Evolutionary conservation across 2,329 filamentous ascomycete genomes (phyloP), one percentile per base, ranked within the genome.

Genomic region (Penicillium sp.): DNA sequence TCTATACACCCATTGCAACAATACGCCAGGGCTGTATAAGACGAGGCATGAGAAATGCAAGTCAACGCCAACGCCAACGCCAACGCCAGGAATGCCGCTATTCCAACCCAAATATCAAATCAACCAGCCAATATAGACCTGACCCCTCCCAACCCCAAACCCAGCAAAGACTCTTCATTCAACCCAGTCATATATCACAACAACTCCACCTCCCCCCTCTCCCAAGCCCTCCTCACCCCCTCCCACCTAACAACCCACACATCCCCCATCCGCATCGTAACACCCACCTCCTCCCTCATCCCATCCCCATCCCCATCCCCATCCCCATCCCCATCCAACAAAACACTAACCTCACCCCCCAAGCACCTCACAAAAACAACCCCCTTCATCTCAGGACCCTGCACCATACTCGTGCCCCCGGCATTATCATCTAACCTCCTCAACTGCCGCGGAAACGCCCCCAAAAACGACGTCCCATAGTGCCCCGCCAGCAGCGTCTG

Each of bases 391-490:
- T 98, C 95, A 0, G 95, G 95, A 2, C 85, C 82, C 71, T 96
- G 92, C 33, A 98, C 86, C 95, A 99, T 99, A 78, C 86, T 92
- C 57, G 94, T 88, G 10, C 93, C 93, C 33, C 92, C 94, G 0
- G 90, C 88, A 14, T 90, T 91, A 78, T 99, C 95, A 77, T 98
- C 96, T 55, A 99, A 80, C 66, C 92, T 88, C 74, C 94, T 89
- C 68, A 99, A 76, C 47, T 86, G 82, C 14, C 85, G 78, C 0
- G 95, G 95, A 68, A 99, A 97, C 13, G 89, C 87, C 0, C 83
- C 84, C 16, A 99, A 82, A 70, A 99, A 99, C 1, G 91, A 94
- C 1, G 88, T 85, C 5, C 90, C 82, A 77, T 96, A 98, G 76
- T 98, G 93, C 54, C 87, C 84, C 57, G 93, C 88, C 18, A 98